Percentiles rank a stretch among this genome's conserved stretches.
Evolutionary conservation across 2,329 filamentous ascomycete species (phyloP).

Genomic region (Chaetothyriales sp.): DNA sequence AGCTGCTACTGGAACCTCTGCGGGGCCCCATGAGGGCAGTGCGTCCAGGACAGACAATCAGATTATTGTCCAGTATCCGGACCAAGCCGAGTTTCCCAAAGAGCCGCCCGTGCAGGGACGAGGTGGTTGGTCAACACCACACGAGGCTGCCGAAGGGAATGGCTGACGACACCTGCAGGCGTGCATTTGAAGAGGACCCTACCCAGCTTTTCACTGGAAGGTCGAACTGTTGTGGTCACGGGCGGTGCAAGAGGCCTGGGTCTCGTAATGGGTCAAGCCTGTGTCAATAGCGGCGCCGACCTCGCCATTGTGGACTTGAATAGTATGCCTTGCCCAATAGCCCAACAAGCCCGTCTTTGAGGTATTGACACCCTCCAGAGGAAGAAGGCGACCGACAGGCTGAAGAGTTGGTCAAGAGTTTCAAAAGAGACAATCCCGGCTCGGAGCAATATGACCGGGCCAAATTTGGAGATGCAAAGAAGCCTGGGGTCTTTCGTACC

Average conservation of each 20-base stretch:
- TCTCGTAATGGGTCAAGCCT: constrained; percentile 80
- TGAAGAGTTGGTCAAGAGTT: constrained; percentile 55
- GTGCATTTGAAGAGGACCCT: constrained; percentile 74
- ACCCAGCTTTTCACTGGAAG: constrained; percentile 72
- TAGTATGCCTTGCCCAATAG: constrained; percentile 36
- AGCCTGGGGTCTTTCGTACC: constrained; percentile 32
- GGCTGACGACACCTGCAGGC: constrained; percentile 20
- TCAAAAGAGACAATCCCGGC: constrained; percentile 62
- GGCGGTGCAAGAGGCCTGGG: constrained; percentile 81
- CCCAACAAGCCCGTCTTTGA: neutral
- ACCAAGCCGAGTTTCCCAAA: constrained; percentile 51
- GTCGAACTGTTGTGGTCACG: constrained; percentile 69
- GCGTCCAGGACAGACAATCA: constrained; percentile 68
- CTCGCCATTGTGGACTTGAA: constrained; percentile 90
- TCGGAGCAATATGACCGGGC: constrained; percentile 8
- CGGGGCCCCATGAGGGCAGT: constrained; percentile 41
- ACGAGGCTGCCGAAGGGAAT: neutral
- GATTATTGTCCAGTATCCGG: constrained; percentile 65
- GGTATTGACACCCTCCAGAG: constrained; percentile 34
- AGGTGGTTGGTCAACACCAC: constrained; percentile 33
- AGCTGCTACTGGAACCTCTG: constrained; percentile 20
- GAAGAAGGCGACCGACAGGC: constrained; percentile 72
- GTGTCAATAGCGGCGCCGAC: constrained; percentile 76
- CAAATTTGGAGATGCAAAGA: constrained; percentile 7
- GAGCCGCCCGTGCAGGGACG: constrained; percentile 57